These are phyloP conservation scores for Agaricus bisporus DNA, from an alignment of 768 basidiomycete species.

Conservation along the genomic window DNA sequence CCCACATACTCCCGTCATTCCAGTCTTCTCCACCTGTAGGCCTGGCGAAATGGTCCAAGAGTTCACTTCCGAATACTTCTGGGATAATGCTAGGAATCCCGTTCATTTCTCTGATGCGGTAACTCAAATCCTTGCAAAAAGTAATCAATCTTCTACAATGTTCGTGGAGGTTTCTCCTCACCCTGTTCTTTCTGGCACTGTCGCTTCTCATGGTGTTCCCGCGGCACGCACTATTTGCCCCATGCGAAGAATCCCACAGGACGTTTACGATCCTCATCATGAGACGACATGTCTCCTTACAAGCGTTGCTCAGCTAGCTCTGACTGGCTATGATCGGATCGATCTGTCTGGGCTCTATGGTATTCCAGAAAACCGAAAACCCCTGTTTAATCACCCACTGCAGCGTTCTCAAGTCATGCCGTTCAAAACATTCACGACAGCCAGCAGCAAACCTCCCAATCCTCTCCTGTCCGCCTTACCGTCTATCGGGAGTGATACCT, in stretches of 20 bases:
- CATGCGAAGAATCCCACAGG: slow-evolving; percentile 1
- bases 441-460: neutral
- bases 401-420: neutral
- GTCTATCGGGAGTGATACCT: neutral
- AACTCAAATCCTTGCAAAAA: slow-evolving; percentile 14
- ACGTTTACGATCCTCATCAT: neutral
- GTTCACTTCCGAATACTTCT: slow-evolving; percentile 33
- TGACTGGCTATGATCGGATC: slow-evolving; percentile 23
- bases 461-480: neutral
- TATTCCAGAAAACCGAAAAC: neutral
- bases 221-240: slow-evolving; percentile 11
- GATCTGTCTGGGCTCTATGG: slow-evolving; percentile 20
- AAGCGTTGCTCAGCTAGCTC: slow-evolving; percentile 21
- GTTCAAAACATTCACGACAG: neutral
- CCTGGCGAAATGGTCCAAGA: slow-evolving; percentile 16
- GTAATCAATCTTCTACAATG: slow-evolving; percentile 12
- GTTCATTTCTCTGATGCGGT: slow-evolving; percentile 32
- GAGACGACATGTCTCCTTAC: neutral
- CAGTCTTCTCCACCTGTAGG: slow-evolving; percentile 32
- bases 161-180: slow-evolving; percentile 35
- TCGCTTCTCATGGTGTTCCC: slow-evolving; percentile 22
- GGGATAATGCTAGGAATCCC: slow-evolving; percentile 30
- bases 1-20: slow-evolving; percentile 17
- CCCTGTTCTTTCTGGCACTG: slow-evolving; percentile 24
- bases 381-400: neutral